Base-by-base conservation (phyloP, 345 rosid species). In the Hibiscus tridactylites region DNA sequence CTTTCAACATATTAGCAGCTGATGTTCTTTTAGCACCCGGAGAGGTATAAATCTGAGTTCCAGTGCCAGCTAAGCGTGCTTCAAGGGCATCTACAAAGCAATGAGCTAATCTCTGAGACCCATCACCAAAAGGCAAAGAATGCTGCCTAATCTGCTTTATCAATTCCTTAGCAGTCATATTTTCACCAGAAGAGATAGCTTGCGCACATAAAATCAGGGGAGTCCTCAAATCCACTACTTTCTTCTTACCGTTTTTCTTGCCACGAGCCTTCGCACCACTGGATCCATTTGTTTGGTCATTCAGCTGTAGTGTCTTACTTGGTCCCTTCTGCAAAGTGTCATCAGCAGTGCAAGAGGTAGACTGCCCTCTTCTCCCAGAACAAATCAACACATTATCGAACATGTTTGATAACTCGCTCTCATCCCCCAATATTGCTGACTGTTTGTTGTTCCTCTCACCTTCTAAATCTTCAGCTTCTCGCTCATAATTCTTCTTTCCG, bases 391-490 rank as follows among this genome's bases (percentile, higher is more conserved):
- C 79, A 78, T 80, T 87, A 72, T 91, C 96, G 60, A 90, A 87
- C 90, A 83, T 70, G 59, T 90, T 89, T n/a, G 93, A 84, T 21
- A 88, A 73, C 47, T 86, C 90, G 0, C 63, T 65, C 74, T 90
- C 70, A 42, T 73, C 76, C 61, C 19, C 56, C 15, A 31, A 39
- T 3, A 76, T 79, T 39, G 89, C 91, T 0, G 82, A 81, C 29
- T 88, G 90, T 72, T 91, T 90, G 73, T 67, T 83, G 73, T 85
- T 82, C 81, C 93, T 83, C 46, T 73, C 89, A 75, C 81, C 88
- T 16, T 69, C 85, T 3, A 78, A 58, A 72, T 83, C 86, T 33
- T 65, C 78, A 67, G 76, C 84, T 71, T 80, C 87, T 10, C 90
- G 80, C 75, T 79, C 82, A 54, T 79, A 89, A 52, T 78, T 86